Evolutionary conservation across 1,284 basidiomycete genomes (phyloP), one percentile per base, ranked within the genome.

Genomic region (Caloboletus inedulis): DNA sequence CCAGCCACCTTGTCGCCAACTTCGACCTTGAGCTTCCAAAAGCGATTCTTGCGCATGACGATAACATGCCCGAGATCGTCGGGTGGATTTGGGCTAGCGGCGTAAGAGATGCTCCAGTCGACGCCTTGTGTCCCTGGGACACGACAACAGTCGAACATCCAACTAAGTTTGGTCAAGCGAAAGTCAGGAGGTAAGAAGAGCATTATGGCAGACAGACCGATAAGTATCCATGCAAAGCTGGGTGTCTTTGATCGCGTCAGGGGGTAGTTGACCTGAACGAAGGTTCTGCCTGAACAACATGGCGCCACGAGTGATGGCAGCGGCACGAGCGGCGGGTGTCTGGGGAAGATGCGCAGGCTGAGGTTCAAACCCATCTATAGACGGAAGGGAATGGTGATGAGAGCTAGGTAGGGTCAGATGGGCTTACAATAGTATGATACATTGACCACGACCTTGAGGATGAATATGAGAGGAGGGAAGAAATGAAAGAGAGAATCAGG

Each of bases 81-180:
- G n/a, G 88, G 87, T 9, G 66, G 64, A 49, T 85, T 81, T n/a
- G 79, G 80, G 36, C 76, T 73, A 59, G 81, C 77, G 0, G 85
- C 80, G 54, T 87, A 80, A 35, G 86, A 84, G 47, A 87, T 74
- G 50, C 86, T 85, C 80, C 88, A 92, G 68, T 95, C 93, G 2
- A 84, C 71, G 0, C 82, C 83, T 41, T 82, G 74, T 3, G 74
- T 69, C 2, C 88, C 87, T 2, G 92, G 93, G 34, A 95, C 76
- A 49, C 92, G 89, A 61, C 83, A 89, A 62, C 90, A 91, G 71
- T 95, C 93, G 63, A 94, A 95, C 87, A 95, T 93, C 92, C 92
- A 91, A 41, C 88, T 87, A 52, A 30, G 25, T 41, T 23, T n/a
- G n/a, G 49, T 34, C 9, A 43, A 29, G 30, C 7, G 23, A 56